Evolutionary conservation across 2,329 filamentous ascomycete species (phyloP), one percentile per base, ranked within the genome.

Genomic region (Exophiala xenobiotica): DNA sequence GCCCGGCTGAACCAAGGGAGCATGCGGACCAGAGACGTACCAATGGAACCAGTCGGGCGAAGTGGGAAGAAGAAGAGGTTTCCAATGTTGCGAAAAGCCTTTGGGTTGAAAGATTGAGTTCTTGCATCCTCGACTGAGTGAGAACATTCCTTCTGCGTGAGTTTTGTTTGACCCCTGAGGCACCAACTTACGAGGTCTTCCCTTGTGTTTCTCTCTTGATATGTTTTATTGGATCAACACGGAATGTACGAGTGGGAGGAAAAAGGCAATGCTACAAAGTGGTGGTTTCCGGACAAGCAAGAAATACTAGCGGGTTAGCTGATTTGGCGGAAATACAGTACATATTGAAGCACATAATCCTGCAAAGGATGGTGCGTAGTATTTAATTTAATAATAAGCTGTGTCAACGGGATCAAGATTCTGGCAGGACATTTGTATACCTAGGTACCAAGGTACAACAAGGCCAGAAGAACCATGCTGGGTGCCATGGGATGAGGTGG

Each of bases 11-110:
- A 29, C 27, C 45, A 54, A 38, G 56, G 55, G 14, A 55, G 55
- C 20, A 57, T 51, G 46, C 53, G 45, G 56, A 60, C 44, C 16
- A 23, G 58, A 51, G 11, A 46, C 22, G 45, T 20, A 18, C 46
- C 38, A 22, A 19, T 51, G 27, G 26, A 38, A 31, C 29, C 52
- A 35, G 33, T 60, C 26, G 63, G 66, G 35, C 61, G 63, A 4
- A 63, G 63, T 16, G 70, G 67, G 27, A 73, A 71, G 52, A 75
- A 74, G 64, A 76, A 73, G 58, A 70, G 70, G 50, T 75, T 75
- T 46, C 68, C 68, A 6, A 63, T 69, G 50, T 62, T 76, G 46
- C 67, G 72, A 37, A 73, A 70, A 53, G 73, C 72, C 16, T 72
- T 76, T 54, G 69, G 72, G 18, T 60, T 75, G 53, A 65, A 66